Percentiles rank a stretch among this genome's conserved stretches.
Evolutionary conservation across 176 grass and related monocot genomes (phyloP).

Genomic region (Miscanthus lutarioriparius): DNA sequence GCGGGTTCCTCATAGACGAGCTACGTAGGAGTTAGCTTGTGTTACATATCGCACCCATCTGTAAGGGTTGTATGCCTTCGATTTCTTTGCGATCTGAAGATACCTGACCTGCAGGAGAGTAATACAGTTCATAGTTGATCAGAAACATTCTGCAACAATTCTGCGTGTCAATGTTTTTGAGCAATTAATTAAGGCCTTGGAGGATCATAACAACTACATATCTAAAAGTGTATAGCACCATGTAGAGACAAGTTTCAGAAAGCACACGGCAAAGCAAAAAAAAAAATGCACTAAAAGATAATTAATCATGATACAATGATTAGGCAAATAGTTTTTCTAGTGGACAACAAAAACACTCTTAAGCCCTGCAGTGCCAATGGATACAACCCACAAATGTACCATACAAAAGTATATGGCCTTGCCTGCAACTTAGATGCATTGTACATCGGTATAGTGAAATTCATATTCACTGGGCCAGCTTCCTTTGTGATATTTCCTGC

Average conservation of each 20-base stretch:
- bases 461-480: conserved; percentile 98
- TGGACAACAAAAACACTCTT: not conserved
- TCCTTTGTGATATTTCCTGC: conserved; percentile 94
- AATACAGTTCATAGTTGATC: conserved; percentile 4
- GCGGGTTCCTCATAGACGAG: conserved; percentile 60
- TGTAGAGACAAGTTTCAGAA: not conserved
- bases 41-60: conserved; percentile 99
- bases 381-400: not conserved
- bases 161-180: not conserved
- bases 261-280: not conserved
- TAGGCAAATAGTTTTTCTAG: not conserved
- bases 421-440: conserved; percentile 96
- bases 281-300: not conserved
- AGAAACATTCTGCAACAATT: not conserved
- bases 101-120: conserved; percentile 76
- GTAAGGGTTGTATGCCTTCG: conserved; percentile 91
- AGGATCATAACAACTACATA: too few species aligned
- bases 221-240: not conserved
- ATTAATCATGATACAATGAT: not conserved
- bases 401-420: conserved; percentile 26
- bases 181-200: not conserved
- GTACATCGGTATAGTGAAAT: conserved; percentile 98
- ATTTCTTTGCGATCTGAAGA: conserved; percentile 98
- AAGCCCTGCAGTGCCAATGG: not conserved
- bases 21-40: conserved; percentile 94